A percentile compares a stretch with the other conserved stretches of the same genome.
Conservation (phyloP, 176 grass and related monocot genomes). For the Oryza meyeriana region DNA sequence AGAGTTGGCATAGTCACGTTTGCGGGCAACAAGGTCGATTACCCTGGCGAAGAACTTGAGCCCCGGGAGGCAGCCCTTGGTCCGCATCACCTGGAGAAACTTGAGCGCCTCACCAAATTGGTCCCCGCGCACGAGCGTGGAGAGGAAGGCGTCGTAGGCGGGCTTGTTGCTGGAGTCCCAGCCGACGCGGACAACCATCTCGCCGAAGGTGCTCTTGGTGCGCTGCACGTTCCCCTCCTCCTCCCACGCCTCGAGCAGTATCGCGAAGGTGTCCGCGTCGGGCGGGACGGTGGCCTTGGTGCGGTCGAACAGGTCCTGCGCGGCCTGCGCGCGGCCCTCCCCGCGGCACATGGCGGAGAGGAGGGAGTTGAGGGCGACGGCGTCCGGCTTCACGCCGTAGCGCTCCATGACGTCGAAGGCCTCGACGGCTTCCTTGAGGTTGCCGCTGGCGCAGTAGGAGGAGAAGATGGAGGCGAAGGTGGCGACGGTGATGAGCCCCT, state of each 20-base stretch:
- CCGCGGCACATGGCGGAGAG: conserved; percentile 59
- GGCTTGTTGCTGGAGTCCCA: conserved; percentile 46
- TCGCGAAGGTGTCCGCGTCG: conserved; percentile 70
- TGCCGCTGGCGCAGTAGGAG: conserved; percentile 58
- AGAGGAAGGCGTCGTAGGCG: conserved; percentile 67
- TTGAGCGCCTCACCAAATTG: conserved; percentile 50
- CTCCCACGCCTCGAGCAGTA: conserved; percentile 75
- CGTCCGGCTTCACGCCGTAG: conserved; percentile 50
- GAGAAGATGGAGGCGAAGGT: conserved; percentile 79
- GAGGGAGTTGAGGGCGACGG: conserved; percentile 75
- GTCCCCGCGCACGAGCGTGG: conserved; percentile 48
- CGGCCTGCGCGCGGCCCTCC: conserved; percentile 38
- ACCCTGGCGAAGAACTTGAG: conserved; percentile 58
- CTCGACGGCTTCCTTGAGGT: conserved; percentile 53
- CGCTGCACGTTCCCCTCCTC: conserved; percentile 58
- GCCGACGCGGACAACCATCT: conserved; percentile 66
- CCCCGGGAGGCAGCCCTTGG: conserved; percentile 65
- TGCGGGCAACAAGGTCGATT: conserved; percentile 31
- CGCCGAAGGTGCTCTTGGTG: conserved; percentile 55
- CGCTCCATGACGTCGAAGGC: conserved; percentile 73
- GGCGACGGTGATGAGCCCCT: conserved; percentile 40
- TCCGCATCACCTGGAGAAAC: conserved; percentile 67
- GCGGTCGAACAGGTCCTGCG: conserved; percentile 52
- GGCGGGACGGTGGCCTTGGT: conserved; percentile 46
- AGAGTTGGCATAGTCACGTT: conserved; percentile 34